Evolutionary conservation across 2,329 filamentous ascomycete species (phyloP).

Genomic region (Colletotrichum simmondsii): DNA sequence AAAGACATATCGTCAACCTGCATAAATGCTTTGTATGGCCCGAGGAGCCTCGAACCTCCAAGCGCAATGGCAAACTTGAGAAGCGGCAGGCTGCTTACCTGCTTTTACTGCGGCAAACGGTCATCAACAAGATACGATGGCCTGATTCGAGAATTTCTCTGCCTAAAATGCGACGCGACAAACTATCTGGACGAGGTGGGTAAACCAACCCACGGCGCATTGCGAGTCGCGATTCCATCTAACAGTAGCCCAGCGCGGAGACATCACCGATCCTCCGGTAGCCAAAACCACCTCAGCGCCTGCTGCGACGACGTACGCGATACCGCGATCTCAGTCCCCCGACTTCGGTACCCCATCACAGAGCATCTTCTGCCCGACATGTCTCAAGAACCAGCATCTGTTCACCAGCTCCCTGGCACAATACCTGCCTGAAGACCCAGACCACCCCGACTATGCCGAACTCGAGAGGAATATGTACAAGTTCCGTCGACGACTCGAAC

Average conservation of each 20-base stretch:
- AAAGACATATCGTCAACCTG: slow-evolving; percentile 24
- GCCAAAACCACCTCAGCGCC: slow-evolving; percentile 61
- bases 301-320: slow-evolving; percentile 58
- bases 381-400: slow-evolving; percentile 89
- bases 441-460: slow-evolving; percentile 74
- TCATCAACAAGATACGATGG: slow-evolving; percentile 70
- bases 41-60: slow-evolving; percentile 13
- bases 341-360: slow-evolving; percentile 46
- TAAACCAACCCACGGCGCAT: slow-evolving; percentile 5
- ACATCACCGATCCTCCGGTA: slow-evolving; percentile 88
- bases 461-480: slow-evolving; percentile 76
- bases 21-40: slow-evolving; percentile 34
- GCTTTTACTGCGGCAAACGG: slow-evolving; percentile 86
- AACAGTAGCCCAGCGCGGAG: slow-evolving; percentile 72
- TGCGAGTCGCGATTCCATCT: not conserved
- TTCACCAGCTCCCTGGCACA: slow-evolving; percentile 81
- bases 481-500: slow-evolving; percentile 79
- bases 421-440: slow-evolving; percentile 75
- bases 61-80: slow-evolving; percentile 55
- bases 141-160: slow-evolving; percentile 74
- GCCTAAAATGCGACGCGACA: slow-evolving; percentile 82
- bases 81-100: slow-evolving; percentile 64
- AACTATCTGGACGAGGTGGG: slow-evolving; percentile 90
- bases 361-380: slow-evolving; percentile 76
- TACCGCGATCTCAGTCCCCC: slow-evolving; percentile 50